These are phyloP conservation scores for Pyricularia pennisetigena DNA, from an alignment of 2,329 filamentous ascomycete genomes.

Conservation along the genomic window DNA sequence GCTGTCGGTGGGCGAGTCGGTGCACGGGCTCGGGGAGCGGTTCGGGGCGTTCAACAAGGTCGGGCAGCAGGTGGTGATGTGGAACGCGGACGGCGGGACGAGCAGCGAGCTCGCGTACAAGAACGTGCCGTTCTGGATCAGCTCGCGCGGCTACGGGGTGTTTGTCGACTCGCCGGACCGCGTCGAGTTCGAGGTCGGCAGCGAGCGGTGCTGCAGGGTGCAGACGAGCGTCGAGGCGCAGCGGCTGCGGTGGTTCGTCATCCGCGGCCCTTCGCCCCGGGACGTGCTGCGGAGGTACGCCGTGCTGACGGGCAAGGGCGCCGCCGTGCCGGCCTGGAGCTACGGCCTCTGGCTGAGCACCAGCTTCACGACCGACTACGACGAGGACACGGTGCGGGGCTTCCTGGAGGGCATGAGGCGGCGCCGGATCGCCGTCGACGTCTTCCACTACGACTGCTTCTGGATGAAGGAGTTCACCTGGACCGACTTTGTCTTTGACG, in stretches of 20 bases:
- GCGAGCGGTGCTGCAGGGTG: slow-evolving; percentile 60
- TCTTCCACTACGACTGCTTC: slow-evolving; percentile 72
- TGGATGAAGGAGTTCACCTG: slow-evolving; percentile 69
- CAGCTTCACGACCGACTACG: slow-evolving; percentile 65
- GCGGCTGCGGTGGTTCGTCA: slow-evolving; percentile 63
- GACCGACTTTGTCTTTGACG: slow-evolving; percentile 66
- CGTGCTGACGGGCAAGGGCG: slow-evolving; percentile 54
- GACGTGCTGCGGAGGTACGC: slow-evolving; percentile 61
- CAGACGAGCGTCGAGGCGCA: slow-evolving; percentile 62
- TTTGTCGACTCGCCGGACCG: slow-evolving; percentile 63
- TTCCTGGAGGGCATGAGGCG: slow-evolving; percentile 62
- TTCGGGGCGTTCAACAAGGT: slow-evolving; percentile 72
- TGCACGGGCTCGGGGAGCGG: slow-evolving; percentile 67
- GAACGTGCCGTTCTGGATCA: slow-evolving; percentile 61
- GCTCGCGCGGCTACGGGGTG: slow-evolving; percentile 64
- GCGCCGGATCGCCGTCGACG: slow-evolving; percentile 54
- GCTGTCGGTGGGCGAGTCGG: slow-evolving; percentile 49
- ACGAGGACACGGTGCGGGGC: slow-evolving; percentile 55
- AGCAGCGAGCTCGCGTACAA: slow-evolving; percentile 64
- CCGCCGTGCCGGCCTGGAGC: slow-evolving; percentile 60
- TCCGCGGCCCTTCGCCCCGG: slow-evolving; percentile 62
- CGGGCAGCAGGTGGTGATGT: slow-evolving; percentile 57
- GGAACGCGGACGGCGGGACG: slow-evolving; percentile 56
- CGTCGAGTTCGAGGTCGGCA: slow-evolving; percentile 64
- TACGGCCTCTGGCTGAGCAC: slow-evolving; percentile 71